Evolutionary conservation across 2,329 filamentous ascomycete genomes (phyloP), one percentile per base, ranked within the genome.

Genomic region (Exophiala mesophila): DNA sequence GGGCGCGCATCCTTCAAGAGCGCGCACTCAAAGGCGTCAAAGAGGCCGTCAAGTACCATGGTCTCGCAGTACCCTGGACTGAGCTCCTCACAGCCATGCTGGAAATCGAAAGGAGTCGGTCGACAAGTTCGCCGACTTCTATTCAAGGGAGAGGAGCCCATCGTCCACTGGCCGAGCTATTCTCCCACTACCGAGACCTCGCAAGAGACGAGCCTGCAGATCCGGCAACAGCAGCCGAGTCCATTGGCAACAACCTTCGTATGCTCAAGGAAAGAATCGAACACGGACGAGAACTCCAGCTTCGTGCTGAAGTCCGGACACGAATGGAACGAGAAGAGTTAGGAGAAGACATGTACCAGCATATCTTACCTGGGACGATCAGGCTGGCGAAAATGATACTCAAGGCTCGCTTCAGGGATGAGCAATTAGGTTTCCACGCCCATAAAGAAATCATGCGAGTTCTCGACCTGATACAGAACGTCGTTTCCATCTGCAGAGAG

Each of bases 41-140:
- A 35, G 37, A 52, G 23, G 57, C 55, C 1, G 46, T 45, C 7
- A 20, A 50, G 13, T 24, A 56, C 4, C 49, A 53, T 16, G 40
- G 39, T 1, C 58, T 59, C 34, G 32, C 41, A 29, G 40, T 47
- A 1, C 49, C 50, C 15, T 63, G 59, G 60, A 36, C 49, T 18
- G 41, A 42, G 7, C 32, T 46, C 31, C 43, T 53, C 17, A 41
- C 45, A 23, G 50, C 36, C 24, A 45, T 45, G 3, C 30, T 30
- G 50, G 33, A 39, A 19, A 31, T 52, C 36, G 18, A 12, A 33
- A 28, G 32, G 8, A 15, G 20, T 19, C 18, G 37, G 28, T 3
- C 17, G 24, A 20, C 37, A n/a, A 17, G 21, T 35, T 13, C 36
- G 9, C 31, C 41, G 41, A 16, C 45, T 26, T 46, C 49, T 30